A percentile compares a stretch with the other conserved stretches of the same genome.
phyloP scores from a whole-genome alignment of 345 rosid genomes.

The Citrus cavaleriei region DNA sequence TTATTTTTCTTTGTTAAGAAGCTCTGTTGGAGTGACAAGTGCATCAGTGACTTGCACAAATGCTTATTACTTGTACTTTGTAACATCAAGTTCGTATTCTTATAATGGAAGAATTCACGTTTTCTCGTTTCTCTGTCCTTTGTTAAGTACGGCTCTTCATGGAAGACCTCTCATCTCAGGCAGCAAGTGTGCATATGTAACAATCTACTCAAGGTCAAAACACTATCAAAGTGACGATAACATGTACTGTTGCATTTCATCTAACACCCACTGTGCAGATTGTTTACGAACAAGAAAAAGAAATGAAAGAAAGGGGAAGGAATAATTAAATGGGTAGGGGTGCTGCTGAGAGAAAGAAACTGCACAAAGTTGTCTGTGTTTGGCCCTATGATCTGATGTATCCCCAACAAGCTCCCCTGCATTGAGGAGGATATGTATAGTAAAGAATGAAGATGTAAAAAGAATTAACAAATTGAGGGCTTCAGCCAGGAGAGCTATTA shows the following conservation, averaged over 20 bases:
- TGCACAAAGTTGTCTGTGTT: background rate
- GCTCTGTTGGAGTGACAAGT: slow-evolving; percentile 3
- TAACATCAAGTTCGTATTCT: slow-evolving; percentile 7
- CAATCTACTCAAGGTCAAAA: background rate
- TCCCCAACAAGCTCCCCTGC: background rate
- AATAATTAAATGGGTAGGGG: no score
- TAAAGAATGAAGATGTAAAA: slow-evolving; percentile 12
- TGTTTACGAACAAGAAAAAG: no score
- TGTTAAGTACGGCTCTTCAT: no score
- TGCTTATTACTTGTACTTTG: slow-evolving; percentile 20
- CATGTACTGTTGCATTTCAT: background rate
- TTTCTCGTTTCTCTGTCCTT: background rate
- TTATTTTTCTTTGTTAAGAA: slow-evolving; percentile 6
- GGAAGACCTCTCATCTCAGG: background rate
- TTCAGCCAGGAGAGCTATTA: slow-evolving; percentile 10
- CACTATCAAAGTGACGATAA: background rate
- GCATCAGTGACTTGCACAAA: background rate
- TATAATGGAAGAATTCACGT: slow-evolving; percentile 2
- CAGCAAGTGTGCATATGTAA: background rate
- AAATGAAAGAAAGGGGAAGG: no score
- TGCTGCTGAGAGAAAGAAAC: background rate
- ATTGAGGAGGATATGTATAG: background rate
- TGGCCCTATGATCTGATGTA: background rate
- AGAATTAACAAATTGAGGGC: background rate
- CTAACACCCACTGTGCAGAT: no score